Evolutionary conservation across 805 yeast species (phyloP).

Genomic region (Nakazawaea peltata): DNA sequence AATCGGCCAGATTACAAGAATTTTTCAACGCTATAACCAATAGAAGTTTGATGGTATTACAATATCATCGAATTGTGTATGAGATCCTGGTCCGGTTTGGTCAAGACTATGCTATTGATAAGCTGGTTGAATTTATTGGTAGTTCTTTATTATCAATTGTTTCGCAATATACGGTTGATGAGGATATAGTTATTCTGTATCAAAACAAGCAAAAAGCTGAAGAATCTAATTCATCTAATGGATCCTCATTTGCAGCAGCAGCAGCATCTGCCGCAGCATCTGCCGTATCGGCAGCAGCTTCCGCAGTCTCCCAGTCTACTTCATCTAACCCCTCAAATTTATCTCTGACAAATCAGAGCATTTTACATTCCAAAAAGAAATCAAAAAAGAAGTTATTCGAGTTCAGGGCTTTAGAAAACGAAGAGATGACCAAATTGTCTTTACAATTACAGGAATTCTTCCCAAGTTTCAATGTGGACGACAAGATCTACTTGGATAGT

Average conservation of each 20-base stretch:
- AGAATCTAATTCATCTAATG: too few relatives aligned
- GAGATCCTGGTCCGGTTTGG: slow-evolving; percentile 36
- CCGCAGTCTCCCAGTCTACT: too few relatives aligned
- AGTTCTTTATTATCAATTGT: slow-evolving; percentile 30
- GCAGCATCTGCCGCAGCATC: too few relatives aligned
- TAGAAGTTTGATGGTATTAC: slow-evolving; percentile 54
- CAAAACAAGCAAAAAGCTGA: slow-evolving; percentile 12
- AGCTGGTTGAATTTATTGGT: slow-evolving; percentile 38
- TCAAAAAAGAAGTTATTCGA: slow-evolving; percentile 9
- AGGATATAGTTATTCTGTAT: slow-evolving; percentile 15
- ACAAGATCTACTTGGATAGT: slow-evolving; percentile 47
- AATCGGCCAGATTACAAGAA: slow-evolving; percentile 45
- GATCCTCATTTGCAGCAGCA: too few relatives aligned
- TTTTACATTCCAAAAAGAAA: slow-evolving; percentile 16
- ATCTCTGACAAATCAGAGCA: too few relatives aligned
- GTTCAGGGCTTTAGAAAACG: slow-evolving; percentile 3
- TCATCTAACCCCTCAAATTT: too few relatives aligned
- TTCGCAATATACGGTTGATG: slow-evolving; percentile 29
- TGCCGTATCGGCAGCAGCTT: too few relatives aligned
- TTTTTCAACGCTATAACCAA: slow-evolving; percentile 65
- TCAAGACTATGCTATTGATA: slow-evolving; percentile 16
- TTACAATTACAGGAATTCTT: slow-evolving; percentile 48
- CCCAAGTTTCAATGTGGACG: slow-evolving; percentile 49
- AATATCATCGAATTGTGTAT: slow-evolving; percentile 58
- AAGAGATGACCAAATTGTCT: slow-evolving; percentile 5